These are phyloP conservation scores for Diaporthe ampelina DNA, from an alignment of 2,329 filamentous ascomycete genomes.

Conservation along the genomic window DNA sequence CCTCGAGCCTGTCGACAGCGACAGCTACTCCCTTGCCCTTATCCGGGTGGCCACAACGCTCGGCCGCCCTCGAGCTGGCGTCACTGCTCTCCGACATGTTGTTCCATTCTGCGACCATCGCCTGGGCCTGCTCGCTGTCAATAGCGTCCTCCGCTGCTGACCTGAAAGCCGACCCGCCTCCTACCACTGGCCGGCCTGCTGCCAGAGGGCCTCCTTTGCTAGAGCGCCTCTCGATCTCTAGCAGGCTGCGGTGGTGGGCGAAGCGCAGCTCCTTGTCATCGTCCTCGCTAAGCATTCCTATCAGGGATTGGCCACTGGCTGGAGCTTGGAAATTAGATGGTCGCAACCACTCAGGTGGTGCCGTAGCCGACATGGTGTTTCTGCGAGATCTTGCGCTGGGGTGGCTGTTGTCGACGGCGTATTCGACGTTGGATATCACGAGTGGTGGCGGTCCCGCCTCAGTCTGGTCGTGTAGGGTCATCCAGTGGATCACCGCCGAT, in stretches of 20 bases:
- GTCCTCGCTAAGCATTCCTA: conserved; percentile 23
- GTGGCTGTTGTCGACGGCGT: conserved; percentile 28
- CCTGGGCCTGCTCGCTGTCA: not conserved
- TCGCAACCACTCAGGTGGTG: conserved; percentile 20
- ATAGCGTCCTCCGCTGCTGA: not conserved
- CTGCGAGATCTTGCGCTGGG: conserved; percentile 12
- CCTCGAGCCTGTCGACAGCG: not conserved
- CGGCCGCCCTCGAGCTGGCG: not conserved
- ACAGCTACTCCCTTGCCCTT: conserved; percentile 4
- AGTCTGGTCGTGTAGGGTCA: not conserved
- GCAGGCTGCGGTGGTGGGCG: conserved; percentile 23
- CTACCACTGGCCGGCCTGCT: not conserved
- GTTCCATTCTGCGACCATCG: conserved; percentile 12
- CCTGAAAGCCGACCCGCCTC: not conserved
- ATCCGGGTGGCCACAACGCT: not conserved
- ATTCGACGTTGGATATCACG: conserved; percentile 25
- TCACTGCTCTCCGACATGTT: not conserved
- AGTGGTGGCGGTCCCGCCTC: not conserved
- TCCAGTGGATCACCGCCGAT: conserved; percentile 19
- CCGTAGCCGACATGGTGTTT: not conserved
- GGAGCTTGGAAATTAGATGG: not conserved
- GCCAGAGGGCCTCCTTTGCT: not conserved
- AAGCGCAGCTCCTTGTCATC: conserved; percentile 29
- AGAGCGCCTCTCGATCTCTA: conserved; percentile 23
- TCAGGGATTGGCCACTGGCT: conserved; percentile 16